phyloP scores from a whole-genome alignment of 108 stramenopile genomes.

The Cyclotella sp. region DNA sequence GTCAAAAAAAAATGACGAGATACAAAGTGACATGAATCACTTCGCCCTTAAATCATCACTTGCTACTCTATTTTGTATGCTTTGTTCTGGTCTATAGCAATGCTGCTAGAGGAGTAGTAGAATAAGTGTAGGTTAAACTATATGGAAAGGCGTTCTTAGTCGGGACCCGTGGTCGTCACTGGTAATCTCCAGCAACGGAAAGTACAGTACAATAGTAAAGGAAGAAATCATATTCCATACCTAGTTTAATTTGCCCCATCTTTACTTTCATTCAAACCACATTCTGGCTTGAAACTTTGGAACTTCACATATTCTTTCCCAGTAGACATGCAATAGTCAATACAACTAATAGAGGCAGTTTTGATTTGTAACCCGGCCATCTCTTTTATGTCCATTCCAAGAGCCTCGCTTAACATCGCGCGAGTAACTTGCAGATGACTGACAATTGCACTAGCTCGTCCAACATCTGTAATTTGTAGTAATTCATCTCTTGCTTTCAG shows the following conservation, averaged over 20 bases:
- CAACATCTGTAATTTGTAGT: constrained; percentile 58
- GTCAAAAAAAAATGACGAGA: too few species aligned
- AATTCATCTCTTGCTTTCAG: constrained; percentile 69
- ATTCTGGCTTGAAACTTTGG: constrained; percentile 87
- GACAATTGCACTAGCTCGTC: constrained; percentile 74
- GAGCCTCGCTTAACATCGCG: constrained; percentile 77
- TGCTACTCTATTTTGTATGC: too few species aligned
- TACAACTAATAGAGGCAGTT: constrained; percentile 85
- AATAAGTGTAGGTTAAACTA: too few species aligned
- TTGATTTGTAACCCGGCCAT: constrained; percentile 76
- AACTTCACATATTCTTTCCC: constrained; percentile 74
- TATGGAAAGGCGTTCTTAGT: too few species aligned
- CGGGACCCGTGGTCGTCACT: too few species aligned
- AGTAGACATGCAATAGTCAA: constrained; percentile 71
- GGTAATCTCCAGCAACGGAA: too few species aligned
- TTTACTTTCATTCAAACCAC: constrained; percentile 64
- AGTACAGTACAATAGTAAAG: too few species aligned
- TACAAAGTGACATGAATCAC: too few species aligned
- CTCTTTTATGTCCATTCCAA: constrained; percentile 71
- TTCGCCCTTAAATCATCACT: too few species aligned
- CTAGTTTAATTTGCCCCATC: constrained; percentile 82
- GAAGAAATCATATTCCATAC: background rate
- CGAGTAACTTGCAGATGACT: constrained; percentile 91
- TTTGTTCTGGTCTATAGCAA: too few species aligned
- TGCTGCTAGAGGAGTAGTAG: too few species aligned